A percentile compares a stretch with the other conserved stretches of the same genome.
Conservation (phyloP, 176 grass and related monocot species). For the Poa annua region DNA sequence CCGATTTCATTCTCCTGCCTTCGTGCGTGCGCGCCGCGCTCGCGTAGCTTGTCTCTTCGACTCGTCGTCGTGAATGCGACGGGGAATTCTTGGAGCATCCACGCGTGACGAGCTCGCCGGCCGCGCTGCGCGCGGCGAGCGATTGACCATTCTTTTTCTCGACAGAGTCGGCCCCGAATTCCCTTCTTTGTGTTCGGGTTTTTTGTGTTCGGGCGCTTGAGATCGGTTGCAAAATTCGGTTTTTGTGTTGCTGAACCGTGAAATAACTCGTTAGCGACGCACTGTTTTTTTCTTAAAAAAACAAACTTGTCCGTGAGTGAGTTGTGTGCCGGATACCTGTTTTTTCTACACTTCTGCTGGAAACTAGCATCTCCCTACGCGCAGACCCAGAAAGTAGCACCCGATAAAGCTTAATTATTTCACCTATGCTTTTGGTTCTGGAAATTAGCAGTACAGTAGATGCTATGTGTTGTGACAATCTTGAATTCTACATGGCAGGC, state of each 20-base stretch:
- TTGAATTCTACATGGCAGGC: slow-evolving; percentile 25
- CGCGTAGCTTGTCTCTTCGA: neutral
- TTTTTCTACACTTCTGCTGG: neutral
- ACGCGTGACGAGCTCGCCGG: neutral
- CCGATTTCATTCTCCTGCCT: neutral
- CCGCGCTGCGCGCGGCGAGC: neutral
- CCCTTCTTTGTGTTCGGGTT: too few species aligned
- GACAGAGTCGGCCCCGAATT: neutral
- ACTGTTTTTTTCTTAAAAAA: too few species aligned
- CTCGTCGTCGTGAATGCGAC: neutral
- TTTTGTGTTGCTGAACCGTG: too few species aligned
- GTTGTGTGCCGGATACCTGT: neutral
- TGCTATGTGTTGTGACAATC: neutral
- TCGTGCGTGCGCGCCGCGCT: neutral
- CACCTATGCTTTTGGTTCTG: neutral
- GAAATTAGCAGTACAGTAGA: neutral
- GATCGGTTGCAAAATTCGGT: neutral
- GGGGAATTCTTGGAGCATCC: neutral
- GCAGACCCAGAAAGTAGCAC: too few species aligned
- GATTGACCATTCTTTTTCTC: neutral
- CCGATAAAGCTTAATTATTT: neutral
- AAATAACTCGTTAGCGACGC: too few species aligned
- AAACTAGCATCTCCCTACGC: neutral
- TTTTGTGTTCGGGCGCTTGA: neutral
- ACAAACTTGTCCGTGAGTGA: too few species aligned